phyloP scores from a whole-genome alignment of 2,329 filamentous ascomycete species.

The Hypoxylon sp. region DNA sequence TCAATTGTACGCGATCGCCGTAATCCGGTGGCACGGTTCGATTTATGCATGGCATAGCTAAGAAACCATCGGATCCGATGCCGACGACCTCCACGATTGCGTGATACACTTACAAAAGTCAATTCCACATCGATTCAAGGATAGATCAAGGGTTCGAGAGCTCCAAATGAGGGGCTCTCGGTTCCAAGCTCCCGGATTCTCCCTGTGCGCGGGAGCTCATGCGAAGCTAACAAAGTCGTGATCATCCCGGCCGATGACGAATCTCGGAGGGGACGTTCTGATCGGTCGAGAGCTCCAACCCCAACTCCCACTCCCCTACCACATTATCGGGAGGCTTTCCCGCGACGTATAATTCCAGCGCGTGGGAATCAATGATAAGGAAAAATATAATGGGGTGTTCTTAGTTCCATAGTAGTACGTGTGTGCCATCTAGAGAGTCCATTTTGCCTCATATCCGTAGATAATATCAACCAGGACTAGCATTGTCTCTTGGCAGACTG shows the following conservation, averaged over 20 bases:
- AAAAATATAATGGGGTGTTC: constrained; percentile 8
- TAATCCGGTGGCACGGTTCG: constrained; percentile 27
- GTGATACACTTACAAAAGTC: constrained; percentile 33
- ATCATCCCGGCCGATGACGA: constrained; percentile 46
- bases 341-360: constrained; percentile 6
- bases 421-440: constrained; percentile 9
- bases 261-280: constrained; percentile 31
- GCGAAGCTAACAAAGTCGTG: constrained; percentile 40
- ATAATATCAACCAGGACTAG: constrained; percentile 19
- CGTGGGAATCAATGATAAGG: constrained; percentile 11
- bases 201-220: constrained; percentile 11
- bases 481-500: constrained; percentile 17
- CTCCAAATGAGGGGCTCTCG: constrained; percentile 14
- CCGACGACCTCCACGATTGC: constrained; percentile 39
- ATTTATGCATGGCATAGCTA: constrained; percentile 34
- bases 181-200: constrained; percentile 38
- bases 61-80: constrained; percentile 33
- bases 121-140: constrained; percentile 36
- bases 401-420: constrained; percentile 16
- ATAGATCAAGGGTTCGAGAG: constrained; percentile 6
- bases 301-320: constrained; percentile 17
- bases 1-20: constrained; percentile 19
- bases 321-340: constrained; percentile 27
- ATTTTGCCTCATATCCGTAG: constrained; percentile 16
- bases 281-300: constrained; percentile 38